Evolutionary conservation across 495 filamentous ascomycete genomes (phyloP).

Genomic region (Saxophila tyrrhenica): DNA sequence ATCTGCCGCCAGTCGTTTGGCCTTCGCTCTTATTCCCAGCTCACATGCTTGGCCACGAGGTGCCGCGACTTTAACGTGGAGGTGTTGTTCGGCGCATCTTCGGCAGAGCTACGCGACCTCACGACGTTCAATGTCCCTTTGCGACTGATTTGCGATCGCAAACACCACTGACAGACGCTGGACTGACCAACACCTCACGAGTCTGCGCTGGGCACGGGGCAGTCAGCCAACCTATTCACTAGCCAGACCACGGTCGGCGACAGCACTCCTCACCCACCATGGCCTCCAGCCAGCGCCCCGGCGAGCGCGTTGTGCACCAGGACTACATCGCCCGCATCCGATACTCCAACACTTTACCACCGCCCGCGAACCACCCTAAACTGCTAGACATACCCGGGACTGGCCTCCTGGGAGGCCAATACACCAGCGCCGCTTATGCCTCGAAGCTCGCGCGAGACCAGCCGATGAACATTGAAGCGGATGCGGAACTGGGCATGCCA

Average conservation of each 20-base stretch:
- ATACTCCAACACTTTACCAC: constrained; percentile 88
- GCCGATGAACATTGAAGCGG: constrained; percentile 89
- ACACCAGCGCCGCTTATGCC: constrained; percentile 77
- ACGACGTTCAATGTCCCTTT: too few species aligned
- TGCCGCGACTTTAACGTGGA: too few species aligned
- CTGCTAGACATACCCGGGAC: constrained; percentile 91
- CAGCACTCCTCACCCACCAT: constrained; percentile 2
- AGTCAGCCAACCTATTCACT: too few species aligned
- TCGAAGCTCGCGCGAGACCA: constrained; percentile 80
- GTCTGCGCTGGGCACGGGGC: too few species aligned
- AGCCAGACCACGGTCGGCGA: not conserved
- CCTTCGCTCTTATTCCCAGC: too few species aligned
- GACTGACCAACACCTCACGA: too few species aligned
- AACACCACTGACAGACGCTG: too few species aligned
- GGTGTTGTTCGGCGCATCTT: too few species aligned
- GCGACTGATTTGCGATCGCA: too few species aligned
- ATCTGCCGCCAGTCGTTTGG: too few species aligned
- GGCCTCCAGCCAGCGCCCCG: constrained; percentile 15
- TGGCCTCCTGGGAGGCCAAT: constrained; percentile 67
- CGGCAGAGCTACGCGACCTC: too few species aligned
- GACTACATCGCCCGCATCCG: constrained; percentile 92
- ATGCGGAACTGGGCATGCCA: constrained; percentile 95
- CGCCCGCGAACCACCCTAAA: constrained; percentile 87
- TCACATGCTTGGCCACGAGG: too few species aligned
- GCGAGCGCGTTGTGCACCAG: constrained; percentile 43